A percentile compares a stretch with the other conserved stretches of the same genome.
phyloP scores from a whole-genome alignment of 164 flowering plant species.

The Saururus chinensis region DNA sequence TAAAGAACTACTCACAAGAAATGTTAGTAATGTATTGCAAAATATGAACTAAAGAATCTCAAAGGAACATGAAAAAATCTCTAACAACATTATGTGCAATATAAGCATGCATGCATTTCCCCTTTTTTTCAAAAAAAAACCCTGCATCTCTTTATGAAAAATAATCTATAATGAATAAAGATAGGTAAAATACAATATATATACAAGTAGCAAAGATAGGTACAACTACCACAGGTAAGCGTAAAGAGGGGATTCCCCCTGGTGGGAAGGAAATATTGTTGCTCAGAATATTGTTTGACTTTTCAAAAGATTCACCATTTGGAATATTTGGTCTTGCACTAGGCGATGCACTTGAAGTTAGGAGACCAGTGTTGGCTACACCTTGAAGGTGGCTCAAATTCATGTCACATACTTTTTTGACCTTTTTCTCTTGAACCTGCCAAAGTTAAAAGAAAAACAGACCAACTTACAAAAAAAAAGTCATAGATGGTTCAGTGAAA shows the following conservation, averaged over 20 bases:
- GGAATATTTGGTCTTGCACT: constrained; percentile 35
- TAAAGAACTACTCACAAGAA: no score
- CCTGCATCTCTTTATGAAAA: no score
- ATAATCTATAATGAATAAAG: no score
- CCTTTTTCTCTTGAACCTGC: constrained; percentile 98
- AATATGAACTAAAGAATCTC: neutral
- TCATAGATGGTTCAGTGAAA: neutral
- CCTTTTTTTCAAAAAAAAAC: no score
- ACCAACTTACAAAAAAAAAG: neutral
- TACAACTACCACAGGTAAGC: constrained; percentile 92
- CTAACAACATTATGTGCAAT: no score
- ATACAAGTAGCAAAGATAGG: constrained; percentile 15
- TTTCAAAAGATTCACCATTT: constrained; percentile 66
- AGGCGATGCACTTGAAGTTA: constrained; percentile 51
- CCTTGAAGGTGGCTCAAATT: constrained; percentile 67
- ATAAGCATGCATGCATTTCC: no score
- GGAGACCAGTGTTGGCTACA: constrained; percentile 60
- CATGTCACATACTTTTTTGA: constrained; percentile 80
- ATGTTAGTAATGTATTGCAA: no score
- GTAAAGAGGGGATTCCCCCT: constrained; percentile 75
- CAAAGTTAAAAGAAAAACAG: constrained; percentile 10
- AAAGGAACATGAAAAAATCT: no score
- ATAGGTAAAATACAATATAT: neutral
- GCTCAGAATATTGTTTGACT: constrained; percentile 30
- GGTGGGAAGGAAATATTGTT: constrained; percentile 62